Evolutionary conservation across 2,329 filamentous ascomycete genomes (phyloP), one percentile per base, ranked within the genome.

Genomic region (Alternaria arbusti): DNA sequence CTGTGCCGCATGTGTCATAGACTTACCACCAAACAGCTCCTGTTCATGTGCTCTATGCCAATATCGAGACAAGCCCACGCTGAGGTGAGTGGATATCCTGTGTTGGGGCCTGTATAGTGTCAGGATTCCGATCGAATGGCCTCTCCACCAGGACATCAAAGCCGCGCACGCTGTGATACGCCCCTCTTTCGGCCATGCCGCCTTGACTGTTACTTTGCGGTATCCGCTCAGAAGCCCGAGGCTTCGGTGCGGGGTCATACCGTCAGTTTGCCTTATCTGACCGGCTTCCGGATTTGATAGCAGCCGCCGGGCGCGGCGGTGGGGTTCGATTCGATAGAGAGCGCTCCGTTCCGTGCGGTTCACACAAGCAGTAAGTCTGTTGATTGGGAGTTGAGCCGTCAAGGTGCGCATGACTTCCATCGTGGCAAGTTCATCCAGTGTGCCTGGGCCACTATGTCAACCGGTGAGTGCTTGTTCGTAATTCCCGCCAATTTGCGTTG

Each of bases 231-330:
- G 10, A n/a, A 36, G 30, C 45, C 52, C 26, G 30, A 46, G 36
- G 25, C 49, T 40, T 32, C 40, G 12, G 45, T 54, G 63, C 63
- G 55, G 63, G 63, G 63, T 63, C 25, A 25, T 32, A 49, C 20
- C 44, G 44, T 56, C 32, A 57, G 23, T 50, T 22, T 55, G 59
- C 62, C 62, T 58, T 59, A 62, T 65, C 62, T 64, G 26, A 54
- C 54, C 40, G 32, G 44, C 30, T 49, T 28, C 44, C 46, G 12
- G 22, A 30, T 45, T 52, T 23, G 46, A 54, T 15, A 56, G 51
- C 4, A 26, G 36, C 50, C 40, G 52, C 50, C 45, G 40, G n/a
- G 20, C 25, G 30, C 46, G 26, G 59, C 49, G 51, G 36, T 50
- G 30, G 36, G 50, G 56, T 54, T 44, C 17, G 47, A 32, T 25